Percentiles rank a stretch among this genome's conserved stretches.
Conservation (phyloP, 257 asterid species). For the Ilex aquifolium region DNA sequence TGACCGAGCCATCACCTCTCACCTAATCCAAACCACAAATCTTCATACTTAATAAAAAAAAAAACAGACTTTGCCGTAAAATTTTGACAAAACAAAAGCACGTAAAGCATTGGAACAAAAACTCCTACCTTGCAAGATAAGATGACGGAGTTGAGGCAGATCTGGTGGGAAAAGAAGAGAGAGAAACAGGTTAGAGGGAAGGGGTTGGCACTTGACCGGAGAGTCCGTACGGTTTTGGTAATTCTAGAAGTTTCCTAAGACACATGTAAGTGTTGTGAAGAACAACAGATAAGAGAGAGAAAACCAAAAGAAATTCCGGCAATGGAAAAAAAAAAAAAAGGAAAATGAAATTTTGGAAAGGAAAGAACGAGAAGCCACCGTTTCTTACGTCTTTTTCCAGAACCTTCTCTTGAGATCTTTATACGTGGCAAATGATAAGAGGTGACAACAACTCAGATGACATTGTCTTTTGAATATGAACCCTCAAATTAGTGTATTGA, state of each 20-base stretch:
- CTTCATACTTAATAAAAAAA: conserved; percentile 6
- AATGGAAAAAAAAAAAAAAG: too few species aligned
- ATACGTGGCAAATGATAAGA: too few species aligned
- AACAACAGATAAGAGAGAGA: background rate
- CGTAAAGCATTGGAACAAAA: background rate
- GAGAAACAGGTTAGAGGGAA: too few species aligned
- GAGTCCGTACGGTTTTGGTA: conserved; percentile 12
- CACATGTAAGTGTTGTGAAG: background rate
- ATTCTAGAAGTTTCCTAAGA: conserved; percentile 64
- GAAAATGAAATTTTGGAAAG: background rate
- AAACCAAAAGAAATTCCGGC: background rate
- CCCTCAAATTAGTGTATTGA: too few species aligned
- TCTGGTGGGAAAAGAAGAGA: conserved; percentile 17
- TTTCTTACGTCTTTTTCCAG: conserved; percentile 18
- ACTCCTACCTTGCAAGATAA: background rate
- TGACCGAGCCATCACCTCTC: conserved; percentile 36
- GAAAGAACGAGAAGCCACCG: conserved; percentile 41
- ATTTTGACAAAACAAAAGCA: background rate
- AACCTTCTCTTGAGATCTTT: conserved; percentile 11
- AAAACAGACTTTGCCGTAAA: background rate
- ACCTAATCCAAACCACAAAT: conserved; percentile 7
- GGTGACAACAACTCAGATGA: too few species aligned
- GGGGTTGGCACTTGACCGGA: background rate
- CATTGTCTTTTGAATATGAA: too few species aligned
- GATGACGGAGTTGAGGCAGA: conserved; percentile 18